Conservation (phyloP, 2,329 filamentous ascomycete species). For the Dactylellina cionopaga region DNA sequence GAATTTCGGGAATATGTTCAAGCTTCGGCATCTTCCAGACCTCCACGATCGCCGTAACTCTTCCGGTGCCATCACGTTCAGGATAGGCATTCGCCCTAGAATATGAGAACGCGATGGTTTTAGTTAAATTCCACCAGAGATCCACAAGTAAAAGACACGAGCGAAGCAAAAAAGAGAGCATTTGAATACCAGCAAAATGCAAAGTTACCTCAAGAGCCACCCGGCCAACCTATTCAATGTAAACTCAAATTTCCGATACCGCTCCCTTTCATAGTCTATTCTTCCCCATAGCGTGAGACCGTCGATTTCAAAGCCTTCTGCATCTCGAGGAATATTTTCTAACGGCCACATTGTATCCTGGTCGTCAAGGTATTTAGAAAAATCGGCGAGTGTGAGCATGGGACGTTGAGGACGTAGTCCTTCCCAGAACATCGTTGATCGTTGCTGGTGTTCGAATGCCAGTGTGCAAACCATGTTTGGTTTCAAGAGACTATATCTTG, state of each 20-base stretch:
- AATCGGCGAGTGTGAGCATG: constrained; percentile 24
- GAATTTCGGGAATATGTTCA: constrained; percentile 27
- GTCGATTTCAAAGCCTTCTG: constrained; percentile 26
- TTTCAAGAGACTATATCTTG: too few species aligned
- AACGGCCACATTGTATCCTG: constrained; percentile 32
- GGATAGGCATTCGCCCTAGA: constrained; percentile 38
- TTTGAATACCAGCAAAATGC: neutral
- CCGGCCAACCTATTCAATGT: constrained; percentile 39
- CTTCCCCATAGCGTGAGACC: constrained; percentile 18
- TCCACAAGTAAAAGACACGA: too few species aligned
- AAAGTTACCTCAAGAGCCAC: constrained; percentile 42
- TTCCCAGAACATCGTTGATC: constrained; percentile 22
- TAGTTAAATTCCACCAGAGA: too few species aligned
- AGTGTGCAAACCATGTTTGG: constrained; percentile 23
- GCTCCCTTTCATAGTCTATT: constrained; percentile 14
- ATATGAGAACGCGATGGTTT: too few species aligned
- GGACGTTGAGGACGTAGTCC: constrained; percentile 12
- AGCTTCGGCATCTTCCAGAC: constrained; percentile 33
- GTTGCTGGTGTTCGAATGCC: constrained; percentile 40
- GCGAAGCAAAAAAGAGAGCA: neutral
- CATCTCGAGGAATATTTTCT: constrained; percentile 32
- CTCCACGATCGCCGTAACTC: constrained; percentile 16
- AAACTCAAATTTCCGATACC: constrained; percentile 34
- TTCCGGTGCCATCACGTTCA: constrained; percentile 14
- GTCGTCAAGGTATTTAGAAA: constrained; percentile 32